Evolutionary conservation across 2,329 filamentous ascomycete genomes (phyloP).

Genomic region (Rhexocercosporidium sp.): DNA sequence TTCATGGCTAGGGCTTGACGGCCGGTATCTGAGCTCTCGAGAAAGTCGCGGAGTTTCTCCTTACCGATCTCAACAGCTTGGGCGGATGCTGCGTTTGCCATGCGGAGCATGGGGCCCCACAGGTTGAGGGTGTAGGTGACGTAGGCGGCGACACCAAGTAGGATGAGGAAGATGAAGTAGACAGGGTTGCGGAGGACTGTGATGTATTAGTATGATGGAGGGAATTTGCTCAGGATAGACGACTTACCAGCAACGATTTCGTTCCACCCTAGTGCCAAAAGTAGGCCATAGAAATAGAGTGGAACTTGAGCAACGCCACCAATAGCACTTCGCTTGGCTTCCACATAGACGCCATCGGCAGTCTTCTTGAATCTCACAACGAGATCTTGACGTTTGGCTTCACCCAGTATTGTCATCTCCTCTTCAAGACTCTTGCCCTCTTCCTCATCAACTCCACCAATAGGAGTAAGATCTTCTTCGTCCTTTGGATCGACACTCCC

Average conservation of each 20-base stretch:
- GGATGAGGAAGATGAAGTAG: slow-evolving; percentile 86
- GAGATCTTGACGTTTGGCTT: slow-evolving; percentile 88
- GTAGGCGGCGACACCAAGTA: slow-evolving; percentile 79
- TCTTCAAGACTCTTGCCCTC: slow-evolving; percentile 94
- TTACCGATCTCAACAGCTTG: slow-evolving; percentile 93
- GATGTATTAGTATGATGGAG: slow-evolving; percentile 21
- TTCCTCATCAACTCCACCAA: slow-evolving; percentile 93
- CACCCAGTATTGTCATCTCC: slow-evolving; percentile 93
- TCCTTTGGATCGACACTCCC: slow-evolving; percentile 77
- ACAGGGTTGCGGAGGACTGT: slow-evolving; percentile 90
- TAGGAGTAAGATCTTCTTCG: slow-evolving; percentile 86
- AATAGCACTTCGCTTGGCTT: slow-evolving; percentile 96
- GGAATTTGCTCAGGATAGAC: slow-evolving; percentile 2
- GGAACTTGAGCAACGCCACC: slow-evolving; percentile 94
- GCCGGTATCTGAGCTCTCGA: slow-evolving; percentile 85
- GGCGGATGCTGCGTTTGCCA: slow-evolving; percentile 84
- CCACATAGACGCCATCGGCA: slow-evolving; percentile 95
- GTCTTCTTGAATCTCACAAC: slow-evolving; percentile 98
- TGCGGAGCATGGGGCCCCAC: slow-evolving; percentile 93
- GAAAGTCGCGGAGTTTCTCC: slow-evolving; percentile 86
- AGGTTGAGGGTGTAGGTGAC: slow-evolving; percentile 93
- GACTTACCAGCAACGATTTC: slow-evolving; percentile 89
- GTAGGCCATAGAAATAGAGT: slow-evolving; percentile 88
- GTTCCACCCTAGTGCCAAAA: slow-evolving; percentile 97
- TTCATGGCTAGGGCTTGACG: slow-evolving; percentile 83